phyloP scores from a whole-genome alignment of 352 stramenopile species.

The Phytophthora sp. region DNA sequence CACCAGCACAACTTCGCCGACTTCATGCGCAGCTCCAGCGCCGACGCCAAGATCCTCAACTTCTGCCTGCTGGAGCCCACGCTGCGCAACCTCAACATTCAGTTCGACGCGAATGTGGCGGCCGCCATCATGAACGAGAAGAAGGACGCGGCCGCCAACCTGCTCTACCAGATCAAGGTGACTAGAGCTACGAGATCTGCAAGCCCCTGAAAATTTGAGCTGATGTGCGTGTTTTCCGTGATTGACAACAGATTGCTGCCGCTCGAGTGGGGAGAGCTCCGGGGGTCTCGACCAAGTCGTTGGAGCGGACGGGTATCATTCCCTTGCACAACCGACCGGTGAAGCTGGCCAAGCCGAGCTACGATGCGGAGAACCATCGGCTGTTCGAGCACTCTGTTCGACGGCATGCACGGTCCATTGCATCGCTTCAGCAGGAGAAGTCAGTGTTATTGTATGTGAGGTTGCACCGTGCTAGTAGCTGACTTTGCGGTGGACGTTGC shows the following conservation, averaged over 20 bases:
- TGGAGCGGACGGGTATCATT: constrained; percentile 51
- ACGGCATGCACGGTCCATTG: constrained; percentile 59
- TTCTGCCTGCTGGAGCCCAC: constrained; percentile 88
- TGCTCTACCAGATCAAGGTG: constrained; percentile 91
- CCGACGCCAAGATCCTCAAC: constrained; percentile 89
- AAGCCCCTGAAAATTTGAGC: no score
- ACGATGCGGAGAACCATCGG: constrained; percentile 59
- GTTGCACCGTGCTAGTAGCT: not conserved
- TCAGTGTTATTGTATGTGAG: constrained; percentile 15
- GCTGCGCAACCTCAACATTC: constrained; percentile 72
- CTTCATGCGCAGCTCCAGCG: constrained; percentile 74
- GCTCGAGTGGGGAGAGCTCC: constrained; percentile 51
- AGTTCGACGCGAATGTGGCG: constrained; percentile 80
- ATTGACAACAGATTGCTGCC: constrained; percentile 59
- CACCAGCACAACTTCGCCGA: constrained; percentile 88
- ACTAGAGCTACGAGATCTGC: no score
- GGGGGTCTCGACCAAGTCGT: constrained; percentile 53
- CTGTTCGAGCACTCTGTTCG: constrained; percentile 77
- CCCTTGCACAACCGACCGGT: constrained; percentile 67
- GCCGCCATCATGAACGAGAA: constrained; percentile 84
- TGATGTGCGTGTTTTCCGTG: no score
- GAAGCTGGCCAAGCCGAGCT: constrained; percentile 64
- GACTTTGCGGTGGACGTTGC: not conserved
- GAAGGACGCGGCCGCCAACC: constrained; percentile 57
- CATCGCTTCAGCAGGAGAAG: constrained; percentile 58